Conservation (phyloP, 148 eudicot species). For the Suaeda aralocaspica region DNA sequence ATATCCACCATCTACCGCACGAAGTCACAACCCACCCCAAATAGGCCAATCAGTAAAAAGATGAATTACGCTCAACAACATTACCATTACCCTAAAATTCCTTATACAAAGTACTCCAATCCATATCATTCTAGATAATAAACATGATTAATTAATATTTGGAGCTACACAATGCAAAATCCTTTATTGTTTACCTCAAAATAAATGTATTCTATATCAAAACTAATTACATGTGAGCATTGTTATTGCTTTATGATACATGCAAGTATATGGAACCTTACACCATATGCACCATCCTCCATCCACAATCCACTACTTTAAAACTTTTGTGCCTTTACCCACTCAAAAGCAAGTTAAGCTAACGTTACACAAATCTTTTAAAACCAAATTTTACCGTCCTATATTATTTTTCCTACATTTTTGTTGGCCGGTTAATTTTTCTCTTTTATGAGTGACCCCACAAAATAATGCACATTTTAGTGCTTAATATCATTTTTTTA, state of each 20-base stretch:
- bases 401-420: neutral
- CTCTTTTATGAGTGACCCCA: constrained; percentile 1
- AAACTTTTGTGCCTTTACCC: constrained; percentile 1
- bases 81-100: too few species aligned
- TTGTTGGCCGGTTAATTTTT: constrained; percentile 14
- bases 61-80: too few species aligned
- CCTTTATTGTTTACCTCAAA: too few species aligned
- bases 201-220: too few species aligned
- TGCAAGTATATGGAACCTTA: neutral
- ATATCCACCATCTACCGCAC: too few species aligned
- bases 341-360: constrained; percentile 4
- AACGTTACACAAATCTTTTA: neutral
- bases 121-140: too few species aligned
- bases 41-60: too few species aligned
- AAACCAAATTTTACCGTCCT: neutral
- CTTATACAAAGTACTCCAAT: too few species aligned
- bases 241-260: neutral
- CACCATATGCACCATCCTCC: neutral
- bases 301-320: neutral
- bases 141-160: too few species aligned
- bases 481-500: constrained; percentile 7
- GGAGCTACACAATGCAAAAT: too few species aligned
- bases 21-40: too few species aligned
- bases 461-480: constrained; percentile 9
- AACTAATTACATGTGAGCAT: neutral